Base-by-base conservation (phyloP, 768 basidiomycete genomes). In the Rhizopogon vesiculosus region DNA sequence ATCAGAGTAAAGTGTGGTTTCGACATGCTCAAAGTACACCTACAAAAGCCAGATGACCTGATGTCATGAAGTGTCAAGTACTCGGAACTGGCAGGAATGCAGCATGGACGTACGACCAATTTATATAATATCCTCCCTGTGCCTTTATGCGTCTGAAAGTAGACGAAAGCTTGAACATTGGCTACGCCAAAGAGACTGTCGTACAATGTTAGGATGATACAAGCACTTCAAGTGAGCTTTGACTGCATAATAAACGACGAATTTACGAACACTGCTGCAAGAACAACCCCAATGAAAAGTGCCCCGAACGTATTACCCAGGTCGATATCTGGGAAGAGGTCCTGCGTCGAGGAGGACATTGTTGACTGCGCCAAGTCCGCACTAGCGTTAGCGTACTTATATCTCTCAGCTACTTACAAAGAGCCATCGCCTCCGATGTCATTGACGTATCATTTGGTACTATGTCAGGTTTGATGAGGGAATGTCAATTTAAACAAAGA, bases 1-100 rank as follows among this genome's bases (percentile, higher is more conserved):
- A 18, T 43, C 7, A n/a, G 12, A 10, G 33, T n/a, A 45, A 2
- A 8, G 2, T 10, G 8, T 28, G 22, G 13, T 56, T 15, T 22
- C 6, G 28, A 49, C 12, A 3, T 3, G 19, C 31, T 35, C 10
- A 35, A 22, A 7, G 46, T 8, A 38, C 18, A 22, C 57, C 16
- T 40, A 58, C 57, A 56, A 58, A 13, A 58, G 45, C n/a, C 28
- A 51, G 55, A 38, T 45, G 25, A 58, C 35, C 57, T 58, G 25
- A 25, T 25, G 5, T 25, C 19, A 49, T 4, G 22, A 38, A 9
- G 19, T 9, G 2, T 49, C 35, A 6, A 25, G 15, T 16, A 2
- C 5, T 3, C 25, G 8, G 12, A 16, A 38, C 19, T 5, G 7
- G 22, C 15, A 22, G 16, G 19, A 38, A 38, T 5, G 9, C 2